Evolutionary conservation across 768 basidiomycete species (phyloP).

Genomic region (Crassisporium funariophilum): DNA sequence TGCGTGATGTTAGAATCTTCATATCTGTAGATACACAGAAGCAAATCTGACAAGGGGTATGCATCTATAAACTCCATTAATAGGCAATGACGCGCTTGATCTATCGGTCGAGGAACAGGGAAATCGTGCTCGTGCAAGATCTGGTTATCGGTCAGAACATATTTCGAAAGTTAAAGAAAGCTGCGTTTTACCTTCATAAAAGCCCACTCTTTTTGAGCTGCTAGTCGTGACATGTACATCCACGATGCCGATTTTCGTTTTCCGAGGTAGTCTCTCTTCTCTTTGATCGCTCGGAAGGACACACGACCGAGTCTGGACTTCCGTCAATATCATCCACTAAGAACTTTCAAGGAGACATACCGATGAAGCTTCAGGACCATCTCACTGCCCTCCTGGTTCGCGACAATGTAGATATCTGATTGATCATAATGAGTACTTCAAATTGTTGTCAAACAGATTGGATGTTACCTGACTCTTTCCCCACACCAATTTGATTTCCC

Average conservation of each 20-base stretch:
- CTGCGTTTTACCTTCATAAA: constrained; percentile 85
- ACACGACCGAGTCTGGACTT: constrained; percentile 84
- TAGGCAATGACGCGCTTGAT: constrained; percentile 93
- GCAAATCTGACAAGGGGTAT: constrained; percentile 77
- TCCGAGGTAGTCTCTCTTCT: constrained; percentile 94
- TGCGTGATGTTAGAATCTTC: constrained; percentile 30
- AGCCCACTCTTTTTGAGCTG: constrained; percentile 97
- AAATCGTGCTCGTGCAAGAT: constrained; percentile 90
- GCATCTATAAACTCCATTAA: constrained; percentile 97
- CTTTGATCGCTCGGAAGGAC: constrained; percentile 95
- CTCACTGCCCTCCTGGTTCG: constrained; percentile 79
- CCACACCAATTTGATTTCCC: constrained; percentile 97
- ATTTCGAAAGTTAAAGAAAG: background rate
- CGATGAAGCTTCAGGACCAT: constrained; percentile 94
- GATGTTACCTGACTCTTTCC: constrained; percentile 88
- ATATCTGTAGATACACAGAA: constrained; percentile 2
- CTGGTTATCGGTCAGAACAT: constrained; percentile 38
- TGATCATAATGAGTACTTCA: background rate
- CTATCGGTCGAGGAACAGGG: constrained; percentile 91
- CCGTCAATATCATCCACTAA: constrained; percentile 3
- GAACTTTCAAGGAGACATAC: constrained; percentile 40
- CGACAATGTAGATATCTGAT: constrained; percentile 88
- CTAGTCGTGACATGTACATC: constrained; percentile 99
- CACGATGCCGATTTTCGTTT: constrained; percentile 95
- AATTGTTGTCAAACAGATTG: constrained; percentile 1